Evolutionary conservation across 2,329 filamentous ascomycete genomes (phyloP).

Genomic region (Xenosphaeropsis pyriputrescens): DNA sequence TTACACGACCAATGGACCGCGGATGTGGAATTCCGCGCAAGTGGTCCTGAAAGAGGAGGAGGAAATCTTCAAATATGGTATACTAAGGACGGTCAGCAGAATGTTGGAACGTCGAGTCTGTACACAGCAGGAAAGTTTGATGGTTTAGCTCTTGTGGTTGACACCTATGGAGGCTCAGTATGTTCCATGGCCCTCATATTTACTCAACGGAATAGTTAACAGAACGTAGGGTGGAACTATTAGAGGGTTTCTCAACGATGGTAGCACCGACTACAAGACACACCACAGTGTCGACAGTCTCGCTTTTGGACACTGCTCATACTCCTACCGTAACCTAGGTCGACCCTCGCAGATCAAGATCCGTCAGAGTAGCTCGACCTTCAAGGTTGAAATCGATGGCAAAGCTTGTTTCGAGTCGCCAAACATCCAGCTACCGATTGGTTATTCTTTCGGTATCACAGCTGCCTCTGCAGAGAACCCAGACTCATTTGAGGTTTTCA

Average conservation of each 20-base stretch:
- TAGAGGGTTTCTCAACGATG: constrained; percentile 89
- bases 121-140: constrained; percentile 80
- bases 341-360: constrained; percentile 69
- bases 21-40: constrained; percentile 78
- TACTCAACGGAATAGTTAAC: not conserved
- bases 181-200: constrained; percentile 6
- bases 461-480: constrained; percentile 82
- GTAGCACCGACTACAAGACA: constrained; percentile 60
- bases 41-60: constrained; percentile 68
- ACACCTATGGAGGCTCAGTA: constrained; percentile 61
- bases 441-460: constrained; percentile 76
- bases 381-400: constrained; percentile 72
- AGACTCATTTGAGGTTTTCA: constrained; percentile 90
- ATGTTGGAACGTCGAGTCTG: constrained; percentile 59
- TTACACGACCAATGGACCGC: constrained; percentile 60
- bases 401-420: constrained; percentile 69
- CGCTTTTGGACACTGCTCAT: constrained; percentile 86
- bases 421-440: constrained; percentile 62
- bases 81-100: constrained; percentile 48
- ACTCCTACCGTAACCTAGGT: constrained; percentile 82
- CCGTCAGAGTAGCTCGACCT: constrained; percentile 44
- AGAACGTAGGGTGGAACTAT: constrained; percentile 53
- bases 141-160: constrained; percentile 75
- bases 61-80: constrained; percentile 96
- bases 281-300: constrained; percentile 69